Percentiles rank a stretch among this genome's conserved stretches.
Evolutionary conservation across 1,284 basidiomycete species (phyloP).

Genomic region (Amylostereum areolatum): DNA sequence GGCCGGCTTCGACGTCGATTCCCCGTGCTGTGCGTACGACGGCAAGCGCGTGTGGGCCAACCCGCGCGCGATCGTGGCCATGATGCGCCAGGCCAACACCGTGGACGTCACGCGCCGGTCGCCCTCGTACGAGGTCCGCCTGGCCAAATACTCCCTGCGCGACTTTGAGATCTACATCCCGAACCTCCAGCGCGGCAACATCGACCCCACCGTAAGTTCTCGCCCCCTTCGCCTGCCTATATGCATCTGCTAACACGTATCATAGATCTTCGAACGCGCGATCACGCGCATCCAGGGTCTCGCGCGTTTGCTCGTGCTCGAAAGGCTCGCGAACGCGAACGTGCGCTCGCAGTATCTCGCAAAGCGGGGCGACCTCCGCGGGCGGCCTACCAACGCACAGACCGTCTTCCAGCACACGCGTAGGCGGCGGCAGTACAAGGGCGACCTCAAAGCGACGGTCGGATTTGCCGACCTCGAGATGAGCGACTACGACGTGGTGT

Average conservation of each 20-base stretch:
- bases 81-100: constrained; percentile 58
- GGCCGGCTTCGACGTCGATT: constrained; percentile 58
- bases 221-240: background rate
- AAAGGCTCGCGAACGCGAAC: constrained; percentile 39
- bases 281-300: constrained; percentile 49
- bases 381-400: constrained; percentile 31
- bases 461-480: constrained; percentile 41
- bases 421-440: constrained; percentile 35
- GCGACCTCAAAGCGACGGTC: constrained; percentile 43
- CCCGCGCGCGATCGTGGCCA: constrained; percentile 46
- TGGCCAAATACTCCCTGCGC: constrained; percentile 48
- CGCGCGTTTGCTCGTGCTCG: constrained; percentile 52
- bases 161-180: constrained; percentile 53
- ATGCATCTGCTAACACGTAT: background rate
- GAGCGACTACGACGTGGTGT: constrained; percentile 54
- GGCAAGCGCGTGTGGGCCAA: constrained; percentile 50
- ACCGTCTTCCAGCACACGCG: too few relatives aligned
- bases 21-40: constrained; percentile 51
- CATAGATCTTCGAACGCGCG: constrained; percentile 53
- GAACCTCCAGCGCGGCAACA: constrained; percentile 37
- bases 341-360: constrained; percentile 39
- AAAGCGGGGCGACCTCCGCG: constrained; percentile 39
- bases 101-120: constrained; percentile 53
- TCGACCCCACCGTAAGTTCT: constrained; percentile 48
- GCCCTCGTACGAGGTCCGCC: constrained; percentile 57